Evolutionary conservation across 768 basidiomycete genomes (phyloP).

Genomic region (Tricholoma bakamatsutake): DNA sequence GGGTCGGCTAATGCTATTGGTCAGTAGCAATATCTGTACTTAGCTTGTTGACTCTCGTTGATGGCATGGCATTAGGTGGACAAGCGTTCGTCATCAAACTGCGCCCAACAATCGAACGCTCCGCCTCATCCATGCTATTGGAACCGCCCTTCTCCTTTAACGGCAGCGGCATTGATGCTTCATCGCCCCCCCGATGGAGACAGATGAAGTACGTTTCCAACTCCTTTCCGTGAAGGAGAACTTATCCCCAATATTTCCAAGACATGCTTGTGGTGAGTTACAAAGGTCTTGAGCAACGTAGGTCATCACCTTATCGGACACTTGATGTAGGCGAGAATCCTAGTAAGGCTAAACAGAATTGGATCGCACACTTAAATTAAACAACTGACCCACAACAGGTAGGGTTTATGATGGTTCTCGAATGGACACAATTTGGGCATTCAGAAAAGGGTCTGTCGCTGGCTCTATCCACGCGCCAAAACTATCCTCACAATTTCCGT

Average conservation of each 20-base stretch:
- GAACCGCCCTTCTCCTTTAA: conserved; percentile 71
- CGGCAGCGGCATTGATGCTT: conserved; percentile 37
- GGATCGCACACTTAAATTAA: conserved; percentile 5
- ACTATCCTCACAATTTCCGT: neutral
- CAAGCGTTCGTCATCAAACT: conserved; percentile 78
- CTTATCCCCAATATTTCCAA: conserved; percentile 14
- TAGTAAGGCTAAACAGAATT: conserved; percentile 24
- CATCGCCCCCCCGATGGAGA: conserved; percentile 54
- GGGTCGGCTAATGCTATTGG: conserved; percentile 66
- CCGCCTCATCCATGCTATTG: conserved; percentile 66
- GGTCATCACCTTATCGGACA: neutral
- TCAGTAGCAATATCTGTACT: conserved; percentile 16
- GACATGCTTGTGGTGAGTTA: conserved; percentile 51
- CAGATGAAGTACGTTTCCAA: conserved; percentile 61
- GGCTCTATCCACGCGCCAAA: neutral
- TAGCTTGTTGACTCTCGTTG: neutral
- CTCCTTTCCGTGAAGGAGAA: neutral
- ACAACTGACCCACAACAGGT: conserved; percentile 17
- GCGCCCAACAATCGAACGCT: conserved; percentile 62
- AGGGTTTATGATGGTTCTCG: conserved; percentile 39
- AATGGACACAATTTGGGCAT: conserved; percentile 68
- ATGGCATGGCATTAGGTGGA: conserved; percentile 41
- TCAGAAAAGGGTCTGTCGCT: conserved; percentile 50
- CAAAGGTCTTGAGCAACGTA: neutral
- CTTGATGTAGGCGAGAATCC: conserved; percentile 46